These are phyloP conservation scores for Posidonia oceanica DNA, from an alignment of 116 monocot genomes.

Conservation along the genomic window DNA sequence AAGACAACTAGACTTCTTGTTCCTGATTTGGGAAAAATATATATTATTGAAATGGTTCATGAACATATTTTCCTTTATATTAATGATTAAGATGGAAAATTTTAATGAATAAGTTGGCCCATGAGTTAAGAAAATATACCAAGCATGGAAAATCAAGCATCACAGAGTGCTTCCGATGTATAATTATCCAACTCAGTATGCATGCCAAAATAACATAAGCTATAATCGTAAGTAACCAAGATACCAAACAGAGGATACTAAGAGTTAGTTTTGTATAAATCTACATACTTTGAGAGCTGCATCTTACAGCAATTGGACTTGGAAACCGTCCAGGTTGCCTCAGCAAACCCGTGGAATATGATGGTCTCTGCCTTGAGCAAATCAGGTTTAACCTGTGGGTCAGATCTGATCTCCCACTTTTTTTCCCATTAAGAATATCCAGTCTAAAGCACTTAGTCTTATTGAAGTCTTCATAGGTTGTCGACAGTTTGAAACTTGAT, in stretches of 20 bases:
- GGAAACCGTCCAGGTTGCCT: slow-evolving; percentile 1
- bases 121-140: background rate
- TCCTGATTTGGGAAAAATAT: background rate
- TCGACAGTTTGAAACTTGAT: slow-evolving; percentile 4
- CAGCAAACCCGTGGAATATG: background rate
- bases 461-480: slow-evolving; percentile 1
- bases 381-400: background rate
- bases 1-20: too few relatives aligned
- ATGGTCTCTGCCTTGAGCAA: background rate
- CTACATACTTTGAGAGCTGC: slow-evolving; percentile 14
- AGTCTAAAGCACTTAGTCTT: slow-evolving; percentile 5
- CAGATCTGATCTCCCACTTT: background rate
- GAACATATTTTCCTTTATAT: background rate
- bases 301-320: slow-evolving; percentile 1
- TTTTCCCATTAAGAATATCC: slow-evolving; percentile 2
- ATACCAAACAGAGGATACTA: background rate
- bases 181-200: too few relatives aligned
- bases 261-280: background rate
- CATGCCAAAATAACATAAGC: background rate
- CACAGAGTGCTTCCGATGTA: too few relatives aligned
- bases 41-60: background rate
- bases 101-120: background rate
- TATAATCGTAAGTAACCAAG: background rate
- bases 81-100: background rate
- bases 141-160: too few relatives aligned